Conservation (phyloP, 768 basidiomycete species). For the Gloeopeniophorella convolvens region DNA sequence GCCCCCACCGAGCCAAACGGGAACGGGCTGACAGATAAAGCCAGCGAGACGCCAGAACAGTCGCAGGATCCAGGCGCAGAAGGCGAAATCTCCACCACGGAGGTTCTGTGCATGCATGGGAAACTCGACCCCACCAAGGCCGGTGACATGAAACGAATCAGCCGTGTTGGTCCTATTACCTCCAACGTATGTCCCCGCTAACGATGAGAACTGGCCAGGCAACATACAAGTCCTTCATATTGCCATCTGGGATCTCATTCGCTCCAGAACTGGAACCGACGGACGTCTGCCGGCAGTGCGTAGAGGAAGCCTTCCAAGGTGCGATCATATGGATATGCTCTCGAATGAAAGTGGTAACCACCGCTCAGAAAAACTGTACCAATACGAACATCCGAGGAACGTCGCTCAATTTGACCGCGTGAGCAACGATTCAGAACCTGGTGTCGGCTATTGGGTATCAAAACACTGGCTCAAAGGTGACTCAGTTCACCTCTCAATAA, state of each 20-base stretch:
- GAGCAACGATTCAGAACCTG: constrained; percentile 36
- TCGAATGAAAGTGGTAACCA: neutral
- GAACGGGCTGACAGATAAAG: constrained; percentile 1
- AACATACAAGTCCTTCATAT: constrained; percentile 38
- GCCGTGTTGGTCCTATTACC: constrained; percentile 34
- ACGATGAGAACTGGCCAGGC: constrained; percentile 29
- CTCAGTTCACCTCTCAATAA: constrained; percentile 3
- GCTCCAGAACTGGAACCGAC: constrained; percentile 39
- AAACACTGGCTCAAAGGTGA: constrained; percentile 73
- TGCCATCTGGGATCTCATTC: constrained; percentile 34
- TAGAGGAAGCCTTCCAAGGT: constrained; percentile 54
- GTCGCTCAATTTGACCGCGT: constrained; percentile 54
- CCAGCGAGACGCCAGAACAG: neutral
- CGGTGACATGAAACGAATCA: constrained; percentile 62
- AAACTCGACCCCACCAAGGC: constrained; percentile 54
- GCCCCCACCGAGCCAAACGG: neutral
- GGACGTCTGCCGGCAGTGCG: constrained; percentile 59
- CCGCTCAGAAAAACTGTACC: constrained; percentile 58
- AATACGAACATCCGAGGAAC: constrained; percentile 56
- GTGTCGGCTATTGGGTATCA: constrained; percentile 69
- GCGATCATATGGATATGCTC: constrained; percentile 11
- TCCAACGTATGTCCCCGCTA: neutral
- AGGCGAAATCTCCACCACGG: constrained; percentile 28
- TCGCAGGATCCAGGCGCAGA: constrained; percentile 33
- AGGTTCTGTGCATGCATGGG: constrained; percentile 59